Base-by-base conservation (phyloP, 495 filamentous ascomycete genomes). In the Pyronema domesticum region DNA sequence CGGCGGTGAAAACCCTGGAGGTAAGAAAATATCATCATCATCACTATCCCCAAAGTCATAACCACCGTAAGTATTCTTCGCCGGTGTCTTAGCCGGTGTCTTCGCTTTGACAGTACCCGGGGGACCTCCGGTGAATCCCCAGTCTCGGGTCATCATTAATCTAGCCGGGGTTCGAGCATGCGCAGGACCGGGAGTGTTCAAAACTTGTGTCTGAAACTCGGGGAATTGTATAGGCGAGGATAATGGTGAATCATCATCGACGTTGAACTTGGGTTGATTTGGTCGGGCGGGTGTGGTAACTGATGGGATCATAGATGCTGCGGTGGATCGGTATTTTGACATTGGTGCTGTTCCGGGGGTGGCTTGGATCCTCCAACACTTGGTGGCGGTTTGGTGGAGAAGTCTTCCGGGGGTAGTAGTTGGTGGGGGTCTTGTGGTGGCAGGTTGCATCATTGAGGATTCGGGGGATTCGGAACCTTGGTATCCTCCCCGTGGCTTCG, bases 321-420 rank as follows among this genome's bases (percentile, higher is more conserved):
- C 55, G 8, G 50, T 73, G 66, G n/a, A 71, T 68, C 59, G 63
- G 42, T 63, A 68, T 60, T 58, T 68, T 14, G 60, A 68, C 18
- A 58, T 58, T 40, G 45, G 30, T 43, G 47, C 48, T 67, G 59
- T 57, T 57, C 83, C 49, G 85, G 80, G 0, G 91, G 93, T 98
- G 10, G 91, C 88, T 70, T 87, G 83, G 0, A 98, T 70, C 33
- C 93, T 84, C 68, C 93, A 98, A 43, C 83, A 95, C 65, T 91
- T 95, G 70, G 95, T 86, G 7, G 86, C 78, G 37, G 96, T 73
- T 55, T 82, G 82, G 65, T 98, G 91, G 9, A 98, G 72, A 6
- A 98, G 74, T 1, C 81, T 78, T 54, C 52, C 55, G 46, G 50
- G 55, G 14, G 55, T 60, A 37, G 40, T 56, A n/a, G n/a, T n/a